Conservation (phyloP, 768 basidiomycete genomes). For the Boletus tomentosulus region DNA sequence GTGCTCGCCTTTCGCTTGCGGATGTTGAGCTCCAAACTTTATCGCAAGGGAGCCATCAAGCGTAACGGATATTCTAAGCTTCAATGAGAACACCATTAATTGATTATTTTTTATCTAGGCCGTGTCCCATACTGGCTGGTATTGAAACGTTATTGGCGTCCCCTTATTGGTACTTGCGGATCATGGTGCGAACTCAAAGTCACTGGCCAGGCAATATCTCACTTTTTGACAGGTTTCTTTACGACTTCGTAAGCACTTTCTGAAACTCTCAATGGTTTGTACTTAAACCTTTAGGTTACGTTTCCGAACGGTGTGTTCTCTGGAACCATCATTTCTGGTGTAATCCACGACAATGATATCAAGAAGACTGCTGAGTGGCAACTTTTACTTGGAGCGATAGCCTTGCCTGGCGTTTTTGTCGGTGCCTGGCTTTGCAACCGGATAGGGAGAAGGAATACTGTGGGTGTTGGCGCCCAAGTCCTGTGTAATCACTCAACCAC, state of each 20-base stretch:
- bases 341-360: constrained; percentile 53
- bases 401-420: constrained; percentile 58
- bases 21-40: constrained; percentile 67
- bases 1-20: constrained; percentile 71
- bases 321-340: constrained; percentile 61
- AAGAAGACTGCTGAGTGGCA: constrained; percentile 66
- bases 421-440: constrained; percentile 48
- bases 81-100: not conserved
- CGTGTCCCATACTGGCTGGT: constrained; percentile 60
- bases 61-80: constrained; percentile 31
- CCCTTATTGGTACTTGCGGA: constrained; percentile 67
- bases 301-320: constrained; percentile 74
- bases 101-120: constrained; percentile 28
- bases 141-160: constrained; percentile 60
- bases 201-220: not conserved
- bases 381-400: constrained; percentile 56
- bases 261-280: not conserved
- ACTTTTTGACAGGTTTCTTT: constrained; percentile 50
- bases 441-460: constrained; percentile 56
- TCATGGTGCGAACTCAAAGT: constrained; percentile 46
- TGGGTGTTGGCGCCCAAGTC: constrained; percentile 23
- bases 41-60: constrained; percentile 62
- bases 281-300: constrained; percentile 41
- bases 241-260: constrained; percentile 50
- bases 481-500: constrained; percentile 2